Conservation (phyloP, 2,329 filamentous ascomycete genomes). For the Annulohypoxylon truncatum region DNA sequence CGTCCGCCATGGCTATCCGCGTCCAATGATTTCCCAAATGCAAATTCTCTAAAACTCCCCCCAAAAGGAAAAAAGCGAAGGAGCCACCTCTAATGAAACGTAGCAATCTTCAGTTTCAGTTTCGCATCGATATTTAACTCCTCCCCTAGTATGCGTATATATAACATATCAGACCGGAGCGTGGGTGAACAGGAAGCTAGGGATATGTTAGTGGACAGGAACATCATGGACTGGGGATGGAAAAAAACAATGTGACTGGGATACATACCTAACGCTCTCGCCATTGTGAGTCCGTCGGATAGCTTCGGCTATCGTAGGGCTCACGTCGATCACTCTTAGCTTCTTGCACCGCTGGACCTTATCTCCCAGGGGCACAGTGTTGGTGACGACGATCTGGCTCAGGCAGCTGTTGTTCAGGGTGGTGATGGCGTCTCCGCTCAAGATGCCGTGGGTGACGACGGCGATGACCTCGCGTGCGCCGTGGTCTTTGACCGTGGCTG, state of each 20-base stretch:
- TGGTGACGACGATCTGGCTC: slow-evolving; percentile 79
- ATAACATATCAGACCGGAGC: slow-evolving; percentile 42
- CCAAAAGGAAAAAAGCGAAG: slow-evolving; percentile 8
- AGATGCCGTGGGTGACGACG: slow-evolving; percentile 93
- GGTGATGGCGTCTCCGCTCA: slow-evolving; percentile 75
- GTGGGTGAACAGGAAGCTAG: slow-evolving; percentile 51
- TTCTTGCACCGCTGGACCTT: slow-evolving; percentile 77
- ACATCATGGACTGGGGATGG: not conserved
- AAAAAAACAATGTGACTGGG: not conserved
- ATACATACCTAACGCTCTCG: slow-evolving; percentile 68
- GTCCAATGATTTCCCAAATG: slow-evolving; percentile 28
- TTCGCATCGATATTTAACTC: not conserved
- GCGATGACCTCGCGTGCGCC: slow-evolving; percentile 90
- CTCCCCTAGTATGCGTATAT: not conserved
- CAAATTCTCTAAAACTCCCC: slow-evolving; percentile 30
- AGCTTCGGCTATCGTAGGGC: slow-evolving; percentile 73
- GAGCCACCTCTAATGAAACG: slow-evolving; percentile 8
- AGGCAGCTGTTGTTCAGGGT: slow-evolving; percentile 76
- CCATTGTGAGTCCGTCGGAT: slow-evolving; percentile 70
- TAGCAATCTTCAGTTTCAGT: slow-evolving; percentile 8
- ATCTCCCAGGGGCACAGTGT: slow-evolving; percentile 80
- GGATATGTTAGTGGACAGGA: not conserved
- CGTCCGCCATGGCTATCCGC: slow-evolving; percentile 16
- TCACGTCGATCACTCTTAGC: slow-evolving; percentile 82
- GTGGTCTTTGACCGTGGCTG: slow-evolving; percentile 86